Conservation (phyloP, 345 rosid species). For the Hibiscus trionum region DNA sequence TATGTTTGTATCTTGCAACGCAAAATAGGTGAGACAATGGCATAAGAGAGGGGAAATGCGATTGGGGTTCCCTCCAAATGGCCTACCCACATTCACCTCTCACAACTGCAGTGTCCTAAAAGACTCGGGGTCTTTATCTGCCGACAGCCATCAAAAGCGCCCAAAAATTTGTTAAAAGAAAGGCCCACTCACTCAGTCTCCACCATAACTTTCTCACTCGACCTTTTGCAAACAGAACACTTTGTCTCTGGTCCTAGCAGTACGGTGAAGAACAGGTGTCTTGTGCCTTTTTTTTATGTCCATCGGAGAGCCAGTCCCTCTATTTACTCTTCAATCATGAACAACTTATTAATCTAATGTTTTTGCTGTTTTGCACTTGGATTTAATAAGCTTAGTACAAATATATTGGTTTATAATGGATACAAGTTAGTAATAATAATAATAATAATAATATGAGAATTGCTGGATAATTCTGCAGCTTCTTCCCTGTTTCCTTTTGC, state of each 20-base stretch:
- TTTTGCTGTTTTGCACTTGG: too few relatives aligned
- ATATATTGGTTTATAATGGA: too few relatives aligned
- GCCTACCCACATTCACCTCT: background rate
- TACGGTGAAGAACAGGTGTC: background rate
- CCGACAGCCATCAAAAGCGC: background rate
- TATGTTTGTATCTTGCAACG: conserved; percentile 3
- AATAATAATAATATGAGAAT: background rate
- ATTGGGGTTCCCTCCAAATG: background rate
- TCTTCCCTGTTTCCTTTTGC: background rate
- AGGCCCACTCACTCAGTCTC: conserved; percentile 1
- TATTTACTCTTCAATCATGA: too few relatives aligned
- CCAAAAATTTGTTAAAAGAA: background rate
- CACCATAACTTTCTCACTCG: background rate
- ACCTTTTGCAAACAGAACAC: conserved; percentile 11
- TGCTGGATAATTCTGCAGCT: background rate
- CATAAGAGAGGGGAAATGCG: background rate
- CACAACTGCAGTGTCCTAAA: background rate
- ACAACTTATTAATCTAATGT: too few relatives aligned
- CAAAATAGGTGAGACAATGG: background rate
- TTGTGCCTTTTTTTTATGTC: background rate
- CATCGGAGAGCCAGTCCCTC: too few relatives aligned
- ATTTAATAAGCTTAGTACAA: too few relatives aligned
- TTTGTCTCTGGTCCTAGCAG: background rate
- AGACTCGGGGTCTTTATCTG: background rate
- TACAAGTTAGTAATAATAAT: too few relatives aligned